Evolutionary conservation across 2,329 filamentous ascomycete species (phyloP).

Genomic region (Neonectria hederae): DNA sequence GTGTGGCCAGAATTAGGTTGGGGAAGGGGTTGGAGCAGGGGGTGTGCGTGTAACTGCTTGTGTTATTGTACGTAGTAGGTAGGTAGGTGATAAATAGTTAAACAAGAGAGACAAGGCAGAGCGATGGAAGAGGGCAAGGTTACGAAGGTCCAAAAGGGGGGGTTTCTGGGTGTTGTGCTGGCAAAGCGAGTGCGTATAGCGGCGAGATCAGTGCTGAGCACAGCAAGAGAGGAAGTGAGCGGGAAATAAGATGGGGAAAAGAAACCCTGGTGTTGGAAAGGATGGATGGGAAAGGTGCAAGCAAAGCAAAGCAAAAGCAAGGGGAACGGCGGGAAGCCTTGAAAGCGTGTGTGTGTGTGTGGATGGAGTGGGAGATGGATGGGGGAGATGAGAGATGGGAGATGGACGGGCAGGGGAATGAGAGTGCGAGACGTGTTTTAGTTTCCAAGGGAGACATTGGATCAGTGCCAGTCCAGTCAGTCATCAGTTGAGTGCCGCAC

Average conservation of each 20-base stretch:
- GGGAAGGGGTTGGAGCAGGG: constrained; percentile 1
- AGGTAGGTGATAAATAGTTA: constrained; percentile 5
- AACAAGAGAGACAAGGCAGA: constrained; percentile 20
- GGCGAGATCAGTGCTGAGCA: not conserved
- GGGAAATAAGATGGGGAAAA: constrained; percentile 1
- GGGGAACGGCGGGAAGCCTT: too few species aligned
- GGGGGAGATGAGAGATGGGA: constrained; percentile 11
- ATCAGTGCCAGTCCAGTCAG: not conserved
- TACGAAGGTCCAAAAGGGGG: constrained; percentile 19
- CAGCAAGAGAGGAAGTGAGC: constrained; percentile 1
- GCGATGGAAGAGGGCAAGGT: constrained; percentile 23
- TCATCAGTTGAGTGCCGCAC: constrained; percentile 35
- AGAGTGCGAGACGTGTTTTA: constrained; percentile 42
- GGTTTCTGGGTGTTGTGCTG: constrained; percentile 8
- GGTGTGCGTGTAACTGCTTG: constrained; percentile 1
- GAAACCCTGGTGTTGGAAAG: constrained; percentile 7
- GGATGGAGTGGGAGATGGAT: constrained; percentile 14
- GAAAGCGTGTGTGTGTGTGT: constrained; percentile 12
- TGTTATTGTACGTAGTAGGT: not conserved
- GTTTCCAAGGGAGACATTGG: constrained; percentile 40
- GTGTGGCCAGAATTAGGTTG: constrained; percentile 25
- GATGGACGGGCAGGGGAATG: constrained; percentile 20
- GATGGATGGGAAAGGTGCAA: constrained; percentile 10
- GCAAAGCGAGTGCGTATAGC: constrained; percentile 1
- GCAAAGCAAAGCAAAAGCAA: constrained; percentile 2